Evolutionary conservation across 139 green algal genomes (phyloP), one percentile per base, ranked within the genome.

Genomic region (Medakamo hakoo): DNA sequence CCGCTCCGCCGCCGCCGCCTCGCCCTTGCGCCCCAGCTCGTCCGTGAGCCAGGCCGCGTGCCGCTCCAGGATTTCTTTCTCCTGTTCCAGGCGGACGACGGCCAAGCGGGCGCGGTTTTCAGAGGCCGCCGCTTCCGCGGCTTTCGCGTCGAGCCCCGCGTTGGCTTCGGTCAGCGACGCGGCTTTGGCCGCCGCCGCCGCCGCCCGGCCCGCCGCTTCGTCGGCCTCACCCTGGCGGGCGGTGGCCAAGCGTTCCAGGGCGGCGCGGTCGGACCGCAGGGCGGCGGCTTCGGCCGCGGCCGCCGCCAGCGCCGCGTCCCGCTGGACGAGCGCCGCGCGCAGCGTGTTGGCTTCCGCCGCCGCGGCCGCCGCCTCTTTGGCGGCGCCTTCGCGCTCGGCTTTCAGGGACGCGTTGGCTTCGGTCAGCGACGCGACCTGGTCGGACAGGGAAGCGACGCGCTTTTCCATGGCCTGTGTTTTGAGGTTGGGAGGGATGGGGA

Each of bases 41-140:
- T 78, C 73, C 19, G 62, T 65, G 25, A 83, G 65, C 77, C 77
- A 83, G 0, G 64, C 55, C 49, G 68, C 77, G 57, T 60, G 63
- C 62, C 71, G 72, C 68, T 82, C 65, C 48, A 83, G 55, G 25
- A 78, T 73, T 49, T 71, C 72, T 57, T 78, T 77, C 64, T 82
- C 69, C 68, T 80, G 76, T 55, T 70, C 66, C 57, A 83, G 31
- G 29, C 68, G 67, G 19, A 52, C 59, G 23, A 70, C 49, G 1
- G 60, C 61, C 28, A 74, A 58, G 30, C 60, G 24, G 16, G 68
- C 29, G 14, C 75, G 64, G 40, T 63, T 69, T 19, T 60, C 26
- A 21, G 65, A 60, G 2, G 65, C 75, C 64, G 69, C 49, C 19
- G 75, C 68, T 59, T 70, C 66, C 24, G 76, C 68, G 52, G 72